Conservation (phyloP, 768 basidiomycete species). For the Rhizopogon vulgaris region DNA sequence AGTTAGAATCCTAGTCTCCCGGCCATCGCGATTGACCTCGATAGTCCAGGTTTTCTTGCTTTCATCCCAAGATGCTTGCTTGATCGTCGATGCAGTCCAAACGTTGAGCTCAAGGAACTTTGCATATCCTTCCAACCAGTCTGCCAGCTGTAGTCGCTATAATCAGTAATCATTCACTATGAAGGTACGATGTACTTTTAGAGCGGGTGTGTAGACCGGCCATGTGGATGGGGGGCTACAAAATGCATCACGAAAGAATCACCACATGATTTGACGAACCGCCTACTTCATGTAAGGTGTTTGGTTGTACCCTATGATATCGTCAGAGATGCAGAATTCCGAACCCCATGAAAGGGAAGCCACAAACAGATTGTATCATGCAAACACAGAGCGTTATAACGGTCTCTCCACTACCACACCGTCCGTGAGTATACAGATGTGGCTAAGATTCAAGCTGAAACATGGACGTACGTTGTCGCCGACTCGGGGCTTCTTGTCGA, state of each 20-base stretch:
- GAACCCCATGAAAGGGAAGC: background rate
- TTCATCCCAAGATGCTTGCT: slow-evolving; percentile 31
- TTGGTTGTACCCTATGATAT: slow-evolving; percentile 40
- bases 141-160: slow-evolving; percentile 39
- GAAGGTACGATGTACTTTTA: slow-evolving; percentile 30
- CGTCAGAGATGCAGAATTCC: background rate
- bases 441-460: background rate
- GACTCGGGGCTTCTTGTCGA: slow-evolving; percentile 47
- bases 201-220: slow-evolving; percentile 46
- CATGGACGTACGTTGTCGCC: slow-evolving; percentile 37
- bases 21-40: slow-evolving; percentile 28
- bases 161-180: background rate
- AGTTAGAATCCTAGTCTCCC: slow-evolving; percentile 28
- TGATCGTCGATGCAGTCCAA: slow-evolving; percentile 48
- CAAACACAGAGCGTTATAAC: slow-evolving; percentile 33
- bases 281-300: slow-evolving; percentile 50
- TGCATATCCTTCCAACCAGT: slow-evolving; percentile 62
- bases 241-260: background rate
- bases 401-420: slow-evolving; percentile 38
- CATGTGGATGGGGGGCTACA: slow-evolving; percentile 47
- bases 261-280: background rate
- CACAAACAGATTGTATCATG: slow-evolving; percentile 45
- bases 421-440: background rate
- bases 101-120: slow-evolving; percentile 54
- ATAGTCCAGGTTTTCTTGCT: slow-evolving; percentile 40